Percentiles rank a stretch among this genome's conserved stretches.
Evolutionary conservation across 2,329 filamentous ascomycete genomes (phyloP).

Genomic region (Fusarium setosum): DNA sequence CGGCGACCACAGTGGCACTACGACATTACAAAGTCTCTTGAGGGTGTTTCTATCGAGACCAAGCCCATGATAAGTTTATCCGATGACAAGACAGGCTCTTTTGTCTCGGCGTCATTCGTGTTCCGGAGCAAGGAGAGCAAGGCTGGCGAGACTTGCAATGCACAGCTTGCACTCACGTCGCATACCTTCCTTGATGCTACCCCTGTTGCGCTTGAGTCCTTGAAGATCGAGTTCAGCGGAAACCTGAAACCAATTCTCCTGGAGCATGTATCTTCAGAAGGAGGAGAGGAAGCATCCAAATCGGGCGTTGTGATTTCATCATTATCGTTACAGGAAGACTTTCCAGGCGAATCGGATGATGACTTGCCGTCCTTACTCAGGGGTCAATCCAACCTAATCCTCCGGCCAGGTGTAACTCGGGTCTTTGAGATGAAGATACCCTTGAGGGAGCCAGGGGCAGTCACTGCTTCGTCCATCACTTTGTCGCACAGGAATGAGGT

Average conservation of each 20-base stretch:
- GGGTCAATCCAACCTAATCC: conserved; percentile 71
- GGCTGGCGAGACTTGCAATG: conserved; percentile 68
- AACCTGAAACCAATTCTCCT: conserved; percentile 67
- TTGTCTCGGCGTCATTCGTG: conserved; percentile 65
- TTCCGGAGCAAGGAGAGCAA: conserved; percentile 70
- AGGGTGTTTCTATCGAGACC: conserved; percentile 56
- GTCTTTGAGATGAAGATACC: conserved; percentile 79
- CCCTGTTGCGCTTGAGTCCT: conserved; percentile 62
- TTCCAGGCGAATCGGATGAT: conserved; percentile 39
- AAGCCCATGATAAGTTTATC: conserved; percentile 64
- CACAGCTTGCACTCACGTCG: conserved; percentile 69
- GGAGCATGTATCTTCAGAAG: conserved; percentile 50
- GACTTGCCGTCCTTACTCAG: conserved; percentile 54
- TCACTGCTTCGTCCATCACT: conserved; percentile 71
- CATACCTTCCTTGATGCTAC: conserved; percentile 64
- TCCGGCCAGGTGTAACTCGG: conserved; percentile 74
- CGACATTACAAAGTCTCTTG: conserved; percentile 67
- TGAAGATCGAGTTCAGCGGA: conserved; percentile 68
- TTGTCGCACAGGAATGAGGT: conserved; percentile 71
- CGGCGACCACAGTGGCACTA: conserved; percentile 69
- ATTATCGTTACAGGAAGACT: conserved; percentile 48
- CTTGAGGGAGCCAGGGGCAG: conserved; percentile 85
- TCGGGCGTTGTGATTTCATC: conserved; percentile 35
- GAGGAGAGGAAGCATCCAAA: background rate
- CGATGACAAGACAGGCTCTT: conserved; percentile 63